A percentile compares a stretch with the other conserved stretches of the same genome.
phyloP scores from a whole-genome alignment of 1,139 yeast genomes.

The Candida frijolesensis region DNA sequence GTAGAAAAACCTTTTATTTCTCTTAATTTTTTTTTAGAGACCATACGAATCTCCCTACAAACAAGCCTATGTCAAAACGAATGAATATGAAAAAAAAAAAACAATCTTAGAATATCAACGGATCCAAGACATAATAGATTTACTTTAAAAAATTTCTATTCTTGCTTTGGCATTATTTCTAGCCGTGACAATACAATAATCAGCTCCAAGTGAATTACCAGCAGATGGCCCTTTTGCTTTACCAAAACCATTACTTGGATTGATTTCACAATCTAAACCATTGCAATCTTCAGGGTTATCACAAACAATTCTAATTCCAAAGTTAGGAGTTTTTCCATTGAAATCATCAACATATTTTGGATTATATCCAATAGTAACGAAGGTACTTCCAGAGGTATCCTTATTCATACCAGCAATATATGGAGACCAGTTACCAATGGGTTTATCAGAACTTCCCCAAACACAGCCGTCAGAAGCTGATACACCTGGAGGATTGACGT shows the following conservation, averaged over 20 bases:
- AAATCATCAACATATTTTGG: constrained; percentile 76
- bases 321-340: constrained; percentile 56
- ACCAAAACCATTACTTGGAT: constrained; percentile 66
- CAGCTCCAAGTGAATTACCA: constrained; percentile 65
- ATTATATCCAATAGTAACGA: constrained; percentile 86
- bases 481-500: constrained; percentile 85
- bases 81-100: not conserved
- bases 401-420: constrained; percentile 89
- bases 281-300: constrained; percentile 65
- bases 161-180: constrained; percentile 61
- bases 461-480: constrained; percentile 75
- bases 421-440: constrained; percentile 90
- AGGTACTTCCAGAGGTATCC: constrained; percentile 69
- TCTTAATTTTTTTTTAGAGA: not conserved
- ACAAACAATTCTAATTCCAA: constrained; percentile 76
- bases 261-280: constrained; percentile 79
- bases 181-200: constrained; percentile 84
- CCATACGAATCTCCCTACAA: not conserved
- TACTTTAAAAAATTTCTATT: constrained; percentile 66
- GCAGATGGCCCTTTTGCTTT: constrained; percentile 45
- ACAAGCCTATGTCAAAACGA: not conserved
- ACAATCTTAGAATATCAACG: not conserved
- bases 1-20: too few species aligned
- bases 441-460: constrained; percentile 73
- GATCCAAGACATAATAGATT: not conserved